Conservation (phyloP, 148 eudicot genomes). For the Chenopodium quinoa region DNA sequence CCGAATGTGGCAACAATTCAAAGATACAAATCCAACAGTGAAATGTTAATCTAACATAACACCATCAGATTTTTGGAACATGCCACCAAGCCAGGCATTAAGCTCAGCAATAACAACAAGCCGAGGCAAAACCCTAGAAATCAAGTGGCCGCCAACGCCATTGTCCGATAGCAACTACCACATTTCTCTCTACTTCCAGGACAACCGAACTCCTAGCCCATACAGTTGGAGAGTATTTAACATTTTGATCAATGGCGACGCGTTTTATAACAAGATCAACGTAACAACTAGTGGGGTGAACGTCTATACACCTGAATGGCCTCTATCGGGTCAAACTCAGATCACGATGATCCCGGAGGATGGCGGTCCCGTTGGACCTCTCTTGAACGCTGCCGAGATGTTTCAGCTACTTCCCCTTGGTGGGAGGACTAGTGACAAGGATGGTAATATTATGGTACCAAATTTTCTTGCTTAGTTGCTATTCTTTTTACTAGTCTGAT, state of each 20-base stretch:
- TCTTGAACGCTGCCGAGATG: slow-evolving; percentile 78
- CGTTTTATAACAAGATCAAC: slow-evolving; percentile 50
- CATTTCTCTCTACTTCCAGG: slow-evolving; percentile 80
- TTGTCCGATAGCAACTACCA: slow-evolving; percentile 58
- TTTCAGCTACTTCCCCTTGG: slow-evolving; percentile 53
- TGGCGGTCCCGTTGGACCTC: slow-evolving; percentile 67
- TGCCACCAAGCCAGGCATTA: slow-evolving; percentile 64
- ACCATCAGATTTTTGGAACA: slow-evolving; percentile 74
- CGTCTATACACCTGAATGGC: slow-evolving; percentile 62
- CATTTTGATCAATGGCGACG: slow-evolving; percentile 47
- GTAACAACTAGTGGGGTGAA: slow-evolving; percentile 57
- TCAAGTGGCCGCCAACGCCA: slow-evolving; percentile 60
- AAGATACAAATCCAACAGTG: slow-evolving; percentile 42
- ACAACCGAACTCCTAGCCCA: slow-evolving; percentile 65
- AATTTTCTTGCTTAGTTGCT: background rate
- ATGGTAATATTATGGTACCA: slow-evolving; percentile 46
- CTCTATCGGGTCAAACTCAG: slow-evolving; percentile 53
- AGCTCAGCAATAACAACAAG: slow-evolving; percentile 55
- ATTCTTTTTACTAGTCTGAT: too few species aligned
- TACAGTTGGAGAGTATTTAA: slow-evolving; percentile 82
- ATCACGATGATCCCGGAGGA: slow-evolving; percentile 46
- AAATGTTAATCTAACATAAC: slow-evolving; percentile 43
- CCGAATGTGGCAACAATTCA: slow-evolving; percentile 68
- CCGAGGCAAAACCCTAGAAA: slow-evolving; percentile 52
- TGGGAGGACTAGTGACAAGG: slow-evolving; percentile 50